Evolutionary conservation across 257 asterid genomes (phyloP).

Genomic region (Avicennia marina): DNA sequence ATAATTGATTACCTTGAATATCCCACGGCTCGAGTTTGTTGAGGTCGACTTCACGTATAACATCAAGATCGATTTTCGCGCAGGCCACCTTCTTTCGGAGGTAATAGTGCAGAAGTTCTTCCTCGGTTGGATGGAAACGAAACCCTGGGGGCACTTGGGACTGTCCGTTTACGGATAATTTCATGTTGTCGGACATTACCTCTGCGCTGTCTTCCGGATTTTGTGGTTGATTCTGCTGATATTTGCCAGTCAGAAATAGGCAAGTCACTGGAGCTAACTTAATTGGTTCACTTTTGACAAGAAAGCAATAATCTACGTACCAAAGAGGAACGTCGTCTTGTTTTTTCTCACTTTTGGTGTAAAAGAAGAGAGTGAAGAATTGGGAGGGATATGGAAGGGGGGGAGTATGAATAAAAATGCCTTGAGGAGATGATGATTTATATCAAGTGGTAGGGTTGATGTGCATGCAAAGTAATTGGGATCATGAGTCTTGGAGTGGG

Average conservation of each 20-base stretch:
- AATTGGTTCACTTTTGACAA: background rate
- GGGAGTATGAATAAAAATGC: constrained; percentile 23
- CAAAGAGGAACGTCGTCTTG: background rate
- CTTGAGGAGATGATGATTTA: constrained; percentile 43
- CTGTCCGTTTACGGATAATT: constrained; percentile 66
- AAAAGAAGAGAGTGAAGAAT: background rate
- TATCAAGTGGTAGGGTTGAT: constrained; percentile 26
- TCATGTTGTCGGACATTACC: constrained; percentile 51
- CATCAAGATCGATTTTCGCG: constrained; percentile 75
- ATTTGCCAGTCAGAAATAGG: background rate
- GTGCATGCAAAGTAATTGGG: constrained; percentile 42
- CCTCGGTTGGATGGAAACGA: constrained; percentile 93
- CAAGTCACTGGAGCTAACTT: background rate
- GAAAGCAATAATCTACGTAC: no score
- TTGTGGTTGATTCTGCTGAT: background rate
- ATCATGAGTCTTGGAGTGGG: no score
- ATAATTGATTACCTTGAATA: constrained; percentile 71
- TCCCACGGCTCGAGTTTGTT: constrained; percentile 98
- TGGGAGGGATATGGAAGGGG: background rate
- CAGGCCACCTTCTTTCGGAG: constrained; percentile 67
- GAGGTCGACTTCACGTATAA: constrained; percentile 83
- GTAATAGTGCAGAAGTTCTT: constrained; percentile 84
- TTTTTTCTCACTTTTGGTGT: no score
- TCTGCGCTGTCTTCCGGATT: no score
- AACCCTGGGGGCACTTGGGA: constrained; percentile 90